Base-by-base conservation (phyloP, 108 stramenopile genomes). In the Nannochloropsis granulata region DNA sequence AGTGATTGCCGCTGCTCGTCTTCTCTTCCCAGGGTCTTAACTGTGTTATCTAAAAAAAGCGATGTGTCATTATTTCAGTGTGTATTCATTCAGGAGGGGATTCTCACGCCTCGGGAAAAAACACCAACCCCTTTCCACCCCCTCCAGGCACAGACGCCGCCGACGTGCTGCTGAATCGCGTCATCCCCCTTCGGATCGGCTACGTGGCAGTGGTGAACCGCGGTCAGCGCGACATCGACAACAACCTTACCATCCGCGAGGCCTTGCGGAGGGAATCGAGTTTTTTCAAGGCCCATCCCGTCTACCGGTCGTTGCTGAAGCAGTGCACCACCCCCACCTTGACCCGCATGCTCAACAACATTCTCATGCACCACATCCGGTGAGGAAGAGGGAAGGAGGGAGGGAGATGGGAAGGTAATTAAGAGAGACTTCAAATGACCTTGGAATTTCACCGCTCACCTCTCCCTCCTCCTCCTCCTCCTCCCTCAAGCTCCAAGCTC, bases 161-260 rank as follows among this genome's bases (percentile, higher is more conserved):
- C 42, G 95, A 97, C 44, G 94, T 96, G 79, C 91, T 99, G 78
- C 81, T 91, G 44, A 98, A 98, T 85, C 91, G 91, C 78, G 92
- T 97, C 24, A 95, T 98, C 78, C 95, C 97, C 11, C 90, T 98
- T 13, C 90, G 94, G 14, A 88, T 92, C 25, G 99, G 99, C 25
- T 99, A 95, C 87, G 94, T 99, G 83, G 98, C 91, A 45, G 94
- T 97, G 12, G 96, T 98, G 85, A 97, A 97, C 90, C 93, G 99
- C 21, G 95, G 96, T 45, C 99, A 98, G 91, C 92, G 93, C 44
- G 97, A 98, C 83, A 93, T 98, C 82, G 94, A 96, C 81, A 91
- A 91, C 26, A 94, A 95, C 85, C 84, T 94, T 25, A 91, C 92
- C 80, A 94, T 99, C 78, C 90, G 92, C 12, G 94, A 96, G 78